phyloP scores from a whole-genome alignment of 495 filamentous ascomycete species.

The Coniosporium apollinis region DNA sequence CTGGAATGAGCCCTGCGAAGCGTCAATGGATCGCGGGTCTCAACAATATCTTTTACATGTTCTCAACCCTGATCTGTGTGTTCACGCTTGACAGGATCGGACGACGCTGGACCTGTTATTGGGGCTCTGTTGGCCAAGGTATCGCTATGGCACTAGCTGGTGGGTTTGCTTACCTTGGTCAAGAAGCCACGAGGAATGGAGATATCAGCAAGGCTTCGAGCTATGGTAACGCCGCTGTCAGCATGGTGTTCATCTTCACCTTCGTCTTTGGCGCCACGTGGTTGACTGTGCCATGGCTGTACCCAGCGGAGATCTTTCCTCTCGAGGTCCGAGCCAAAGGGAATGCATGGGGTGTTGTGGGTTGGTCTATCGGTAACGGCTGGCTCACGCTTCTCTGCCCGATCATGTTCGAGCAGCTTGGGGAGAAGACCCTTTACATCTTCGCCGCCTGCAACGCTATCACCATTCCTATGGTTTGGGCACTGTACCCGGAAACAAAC shows the following conservation, averaged over 20 bases:
- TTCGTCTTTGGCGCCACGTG: constrained; percentile 54
- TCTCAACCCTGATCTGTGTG: constrained; percentile 46
- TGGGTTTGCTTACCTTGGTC: constrained; percentile 34
- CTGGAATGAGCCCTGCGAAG: constrained; percentile 41
- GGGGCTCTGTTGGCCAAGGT: constrained; percentile 47
- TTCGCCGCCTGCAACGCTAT: constrained; percentile 24
- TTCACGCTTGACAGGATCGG: constrained; percentile 55
- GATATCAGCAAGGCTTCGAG: background rate
- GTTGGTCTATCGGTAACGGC: constrained; percentile 40
- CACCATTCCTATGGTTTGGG: constrained; percentile 23
- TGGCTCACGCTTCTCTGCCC: constrained; percentile 19
- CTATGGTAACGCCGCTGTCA: constrained; percentile 40
- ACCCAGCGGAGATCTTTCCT: constrained; percentile 58
- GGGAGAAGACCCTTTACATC: constrained; percentile 23
- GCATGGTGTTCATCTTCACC: constrained; percentile 56
- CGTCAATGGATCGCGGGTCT: constrained; percentile 45
- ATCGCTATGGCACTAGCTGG: constrained; percentile 45
- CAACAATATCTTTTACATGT: constrained; percentile 51
- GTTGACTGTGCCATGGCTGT: constrained; percentile 56
- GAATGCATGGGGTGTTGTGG: constrained; percentile 59
- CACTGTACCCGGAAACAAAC: constrained; percentile 28
- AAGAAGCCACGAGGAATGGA: constrained; percentile 24
- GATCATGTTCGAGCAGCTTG: constrained; percentile 18
- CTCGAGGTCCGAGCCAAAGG: constrained; percentile 49
- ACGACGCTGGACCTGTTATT: constrained; percentile 49